phyloP scores from a whole-genome alignment of 2,329 filamentous ascomycete genomes.

The Cryphonectria nitschkei region DNA sequence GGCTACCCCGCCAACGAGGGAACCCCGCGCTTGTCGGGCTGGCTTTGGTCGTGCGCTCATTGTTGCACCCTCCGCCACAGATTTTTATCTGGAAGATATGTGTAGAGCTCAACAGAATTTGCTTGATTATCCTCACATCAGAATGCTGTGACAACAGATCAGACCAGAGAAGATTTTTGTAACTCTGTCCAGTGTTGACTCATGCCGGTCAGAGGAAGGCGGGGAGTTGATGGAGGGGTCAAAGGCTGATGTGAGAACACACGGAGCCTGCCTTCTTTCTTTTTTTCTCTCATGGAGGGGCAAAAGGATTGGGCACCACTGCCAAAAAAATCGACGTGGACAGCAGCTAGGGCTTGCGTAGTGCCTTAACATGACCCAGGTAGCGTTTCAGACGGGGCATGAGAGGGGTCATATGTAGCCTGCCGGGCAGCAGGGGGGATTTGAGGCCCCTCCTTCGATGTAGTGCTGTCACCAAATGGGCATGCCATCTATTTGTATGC shows the following conservation, averaged over 20 bases:
- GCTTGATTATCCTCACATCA: background rate
- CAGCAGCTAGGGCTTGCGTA: conserved; percentile 17
- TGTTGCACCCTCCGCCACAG: background rate
- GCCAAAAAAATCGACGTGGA: conserved; percentile 26
- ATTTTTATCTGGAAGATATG: background rate
- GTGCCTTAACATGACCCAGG: conserved; percentile 18
- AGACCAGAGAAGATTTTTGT: no score
- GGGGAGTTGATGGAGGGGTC: conserved; percentile 58
- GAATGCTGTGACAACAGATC: background rate
- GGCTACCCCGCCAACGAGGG: conserved; percentile 9
- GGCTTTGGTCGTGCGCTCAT: no score
- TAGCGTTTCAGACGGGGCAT: conserved; percentile 21
- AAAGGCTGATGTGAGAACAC: conserved; percentile 71
- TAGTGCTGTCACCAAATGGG: background rate
- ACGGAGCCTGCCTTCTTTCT: conserved; percentile 42
- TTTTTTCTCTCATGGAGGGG: conserved; percentile 25
- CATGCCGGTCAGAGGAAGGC: conserved; percentile 57
- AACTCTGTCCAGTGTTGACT: conserved; percentile 8
- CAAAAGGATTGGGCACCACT: conserved; percentile 25
- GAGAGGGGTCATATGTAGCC: background rate
- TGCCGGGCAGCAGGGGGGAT: background rate
- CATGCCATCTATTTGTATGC: background rate
- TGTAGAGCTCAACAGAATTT: background rate
- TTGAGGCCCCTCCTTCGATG: background rate
- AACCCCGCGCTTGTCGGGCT: conserved; percentile 9